Conservation (phyloP, 2,329 filamentous ascomycete genomes). For the Cytospora chrysosperma region DNA sequence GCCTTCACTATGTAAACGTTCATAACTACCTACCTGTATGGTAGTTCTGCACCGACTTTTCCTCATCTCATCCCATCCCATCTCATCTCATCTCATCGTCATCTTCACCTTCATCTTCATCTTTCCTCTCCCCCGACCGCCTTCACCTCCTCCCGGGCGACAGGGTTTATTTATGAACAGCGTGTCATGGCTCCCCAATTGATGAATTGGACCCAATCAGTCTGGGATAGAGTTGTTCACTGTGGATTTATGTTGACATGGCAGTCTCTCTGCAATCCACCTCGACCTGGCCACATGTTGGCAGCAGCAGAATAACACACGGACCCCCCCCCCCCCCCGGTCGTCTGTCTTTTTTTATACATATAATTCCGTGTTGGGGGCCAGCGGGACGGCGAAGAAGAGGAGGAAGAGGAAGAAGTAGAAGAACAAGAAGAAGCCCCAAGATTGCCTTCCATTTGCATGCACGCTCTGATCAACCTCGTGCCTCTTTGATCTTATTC, state of each 20-base stretch:
- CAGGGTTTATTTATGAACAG: not conserved
- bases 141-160: not conserved
- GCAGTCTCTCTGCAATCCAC: too few relatives aligned
- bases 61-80: too few relatives aligned
- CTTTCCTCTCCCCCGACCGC: not conserved
- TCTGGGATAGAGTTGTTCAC: not conserved
- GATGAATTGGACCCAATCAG: not conserved
- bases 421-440: too few relatives aligned
- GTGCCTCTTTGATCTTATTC: slow-evolving; percentile 9
- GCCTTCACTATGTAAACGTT: not conserved
- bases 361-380: not conserved
- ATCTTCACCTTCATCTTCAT: not conserved
- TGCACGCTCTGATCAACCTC: not conserved
- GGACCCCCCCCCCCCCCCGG: too few relatives aligned
- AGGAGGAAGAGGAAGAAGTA: too few relatives aligned
- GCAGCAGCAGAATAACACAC: not conserved
- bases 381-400: not conserved
- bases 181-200: not conserved
- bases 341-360: not conserved
- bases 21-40: too few relatives aligned
- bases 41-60: not conserved
- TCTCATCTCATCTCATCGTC: not conserved
- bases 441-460: not conserved
- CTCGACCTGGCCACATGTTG: not conserved
- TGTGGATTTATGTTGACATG: not conserved